Evolutionary conservation across 768 basidiomycete species (phyloP), one percentile per base, ranked within the genome.

Genomic region (Candolleomyces eurysporus): DNA sequence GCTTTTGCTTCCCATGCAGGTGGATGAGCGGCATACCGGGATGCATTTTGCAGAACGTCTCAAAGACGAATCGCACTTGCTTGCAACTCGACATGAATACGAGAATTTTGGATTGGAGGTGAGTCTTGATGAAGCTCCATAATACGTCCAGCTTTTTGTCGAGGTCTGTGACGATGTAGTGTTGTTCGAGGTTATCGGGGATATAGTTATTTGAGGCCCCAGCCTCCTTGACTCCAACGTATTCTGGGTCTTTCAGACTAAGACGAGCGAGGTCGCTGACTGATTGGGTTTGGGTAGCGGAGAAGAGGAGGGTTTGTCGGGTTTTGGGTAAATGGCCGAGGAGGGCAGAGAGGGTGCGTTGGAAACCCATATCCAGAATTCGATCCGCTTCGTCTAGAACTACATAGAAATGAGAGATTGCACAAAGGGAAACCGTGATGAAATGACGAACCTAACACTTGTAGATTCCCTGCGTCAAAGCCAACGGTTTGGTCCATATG

Each of bases 401-500:
- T 95, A 65, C 11, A 58, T 16, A 56, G 30, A 56, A 21, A 19
- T 50, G 32, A 65, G 11, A 42, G 21, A 43, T 57, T 19, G 11
- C 36, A 32, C n/a, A 31, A 7, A 26, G 21, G 19, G 39, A 13
- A 31, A 55, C 17, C 48, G 22, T 16, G 48, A 45, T 46, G 51
- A 26, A 52, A 19, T 48, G 52, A 78, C 91, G 61, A 65, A 92
- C 94, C 90, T 19, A 99, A 84, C 36, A 96, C 70, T 72, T 98
- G 95, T n/a, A 99, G 76, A 69, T 94, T 93, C 64, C 90, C 89
- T 30, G 87, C 86, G 61, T 95, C 94, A 64, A 99, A 97, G 0
- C 96, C 96, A 58, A 95, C 84, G 3, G 97, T 98, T 73, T 98
- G 95, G 71, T 98, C 97, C 90, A 99, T 91, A 72, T 99, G 97